Evolutionary conservation across 768 basidiomycete genomes (phyloP).

Genomic region (Chlorophyllum brunneum): DNA sequence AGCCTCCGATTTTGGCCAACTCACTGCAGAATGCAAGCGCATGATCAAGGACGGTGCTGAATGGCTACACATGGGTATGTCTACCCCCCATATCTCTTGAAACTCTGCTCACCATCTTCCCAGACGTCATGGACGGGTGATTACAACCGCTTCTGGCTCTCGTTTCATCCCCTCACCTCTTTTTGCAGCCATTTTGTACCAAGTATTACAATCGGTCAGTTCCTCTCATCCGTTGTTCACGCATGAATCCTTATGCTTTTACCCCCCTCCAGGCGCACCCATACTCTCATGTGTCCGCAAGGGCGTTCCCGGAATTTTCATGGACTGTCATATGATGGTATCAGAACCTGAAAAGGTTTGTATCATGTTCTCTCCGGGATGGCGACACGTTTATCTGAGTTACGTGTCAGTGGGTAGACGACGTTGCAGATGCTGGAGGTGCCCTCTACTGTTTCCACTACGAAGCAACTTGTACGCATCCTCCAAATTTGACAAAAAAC

Average conservation of each 20-base stretch:
- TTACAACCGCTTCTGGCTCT: slow-evolving; percentile 16
- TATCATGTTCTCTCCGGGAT: neutral
- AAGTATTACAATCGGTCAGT: slow-evolving; percentile 94
- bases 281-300: slow-evolving; percentile 83
- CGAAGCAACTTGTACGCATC: slow-evolving; percentile 78
- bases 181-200: slow-evolving; percentile 87
- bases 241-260: neutral
- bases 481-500: neutral
- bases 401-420: slow-evolving; percentile 80
- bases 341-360: slow-evolving; percentile 82
- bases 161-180: slow-evolving; percentile 9
- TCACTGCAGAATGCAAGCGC: slow-evolving; percentile 91
- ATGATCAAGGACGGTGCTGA: slow-evolving; percentile 96
- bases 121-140: slow-evolving; percentile 98
- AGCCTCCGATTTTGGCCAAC: slow-evolving; percentile 94
- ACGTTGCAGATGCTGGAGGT: slow-evolving; percentile 94
- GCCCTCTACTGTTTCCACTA: slow-evolving; percentile 95
- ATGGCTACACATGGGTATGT: slow-evolving; percentile 95
- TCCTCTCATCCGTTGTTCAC: neutral
- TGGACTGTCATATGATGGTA: slow-evolving; percentile 99
- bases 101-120: slow-evolving; percentile 13
- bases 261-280: slow-evolving; percentile 62
- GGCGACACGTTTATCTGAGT: neutral
- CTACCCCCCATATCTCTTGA: neutral
- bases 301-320: slow-evolving; percentile 90